phyloP scores from a whole-genome alignment of 352 stramenopile genomes.

The Hyaloperonospora arabidopsidis region DNA sequence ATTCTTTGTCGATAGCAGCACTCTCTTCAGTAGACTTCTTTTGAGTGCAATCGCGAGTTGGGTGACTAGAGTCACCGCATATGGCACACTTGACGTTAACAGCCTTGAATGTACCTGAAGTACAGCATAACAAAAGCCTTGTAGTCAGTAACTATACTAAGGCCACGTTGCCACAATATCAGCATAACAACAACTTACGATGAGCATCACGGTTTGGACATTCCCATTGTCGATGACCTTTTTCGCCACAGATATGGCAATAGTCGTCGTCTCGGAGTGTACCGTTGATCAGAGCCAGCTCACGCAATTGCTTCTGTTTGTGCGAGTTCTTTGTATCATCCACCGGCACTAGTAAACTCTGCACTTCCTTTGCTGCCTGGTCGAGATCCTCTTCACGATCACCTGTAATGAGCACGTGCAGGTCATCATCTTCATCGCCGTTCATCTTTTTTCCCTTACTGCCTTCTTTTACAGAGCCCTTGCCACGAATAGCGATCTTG shows the following conservation, averaged over 20 bases:
- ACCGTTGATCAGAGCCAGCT: slow-evolving; percentile 98
- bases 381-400: slow-evolving; percentile 85
- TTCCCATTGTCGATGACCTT: slow-evolving; percentile 96
- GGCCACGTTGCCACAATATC: slow-evolving; percentile 6
- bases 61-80: slow-evolving; percentile 96
- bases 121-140: slow-evolving; percentile 2
- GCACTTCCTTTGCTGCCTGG: slow-evolving; percentile 81
- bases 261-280: slow-evolving; percentile 96
- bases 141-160: slow-evolving; percentile 22
- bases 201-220: slow-evolving; percentile 86
- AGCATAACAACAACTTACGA: slow-evolving; percentile 36
- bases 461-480: slow-evolving; percentile 95
- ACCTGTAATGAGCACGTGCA: slow-evolving; percentile 92
- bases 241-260: slow-evolving; percentile 96
- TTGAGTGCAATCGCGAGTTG: slow-evolving; percentile 94
- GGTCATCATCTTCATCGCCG: slow-evolving; percentile 93
- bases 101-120: slow-evolving; percentile 59
- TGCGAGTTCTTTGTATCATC: slow-evolving; percentile 91
- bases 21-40: slow-evolving; percentile 72
- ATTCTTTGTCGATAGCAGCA: slow-evolving; percentile 78
- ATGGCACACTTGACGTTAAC: slow-evolving; percentile 94
- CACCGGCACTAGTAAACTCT: slow-evolving; percentile 86
- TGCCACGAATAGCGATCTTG: slow-evolving; percentile 97
- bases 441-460: slow-evolving; percentile 90
- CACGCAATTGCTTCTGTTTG: slow-evolving; percentile 97